Base-by-base conservation (phyloP, 441 rosid species). In the Macaranga tanarius region DNA sequence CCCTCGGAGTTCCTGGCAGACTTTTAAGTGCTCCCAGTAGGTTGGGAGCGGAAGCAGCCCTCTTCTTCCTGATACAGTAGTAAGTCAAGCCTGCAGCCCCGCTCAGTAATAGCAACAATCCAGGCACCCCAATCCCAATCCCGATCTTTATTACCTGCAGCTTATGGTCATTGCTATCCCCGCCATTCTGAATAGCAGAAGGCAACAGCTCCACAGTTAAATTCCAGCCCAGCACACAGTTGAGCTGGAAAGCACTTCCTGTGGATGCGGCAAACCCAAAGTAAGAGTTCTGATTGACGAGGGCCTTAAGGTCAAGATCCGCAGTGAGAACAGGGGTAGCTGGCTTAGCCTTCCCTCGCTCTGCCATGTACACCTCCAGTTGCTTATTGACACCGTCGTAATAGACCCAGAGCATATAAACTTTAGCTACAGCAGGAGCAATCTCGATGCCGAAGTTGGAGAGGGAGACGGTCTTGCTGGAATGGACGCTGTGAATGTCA, bases 181-280 rank as follows among this genome's bases (percentile, higher is more conserved):
- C 38, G 6, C 15, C 34, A 38, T 20, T 62, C 10, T 51, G 20
- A 0, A 0, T 31, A 2, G 60, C 17, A 0, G 63, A n/a, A 10
- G 78, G 65, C 28, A 84, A 77, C 5, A 60, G 2, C 61, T 88
- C 85, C 1, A 88, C 82, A 1, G 86, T 85, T 67, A 84, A 76
- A 74, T 84, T 86, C 87, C 89, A 88, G 8, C 62, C 40, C 2
- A 85, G 81, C 34, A 86, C 81, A 65, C 86, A 84, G 70, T 85
- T 86, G 25, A 88, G 86, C 70, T 85, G 79, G 38, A 70, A 13
- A 23, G 58, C n/a, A 42, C 40, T 73, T 6, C 90, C 85, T 0
- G 89, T 88, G 25, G 88, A 82, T 3, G 85, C 90, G 4, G 90
- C 75, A 65, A 88, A 88, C 10, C 87, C 89, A 13, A 86, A 80